Evolutionary conservation across 2,329 filamentous ascomycete species (phyloP).

Genomic region (Fusarium palustre): DNA sequence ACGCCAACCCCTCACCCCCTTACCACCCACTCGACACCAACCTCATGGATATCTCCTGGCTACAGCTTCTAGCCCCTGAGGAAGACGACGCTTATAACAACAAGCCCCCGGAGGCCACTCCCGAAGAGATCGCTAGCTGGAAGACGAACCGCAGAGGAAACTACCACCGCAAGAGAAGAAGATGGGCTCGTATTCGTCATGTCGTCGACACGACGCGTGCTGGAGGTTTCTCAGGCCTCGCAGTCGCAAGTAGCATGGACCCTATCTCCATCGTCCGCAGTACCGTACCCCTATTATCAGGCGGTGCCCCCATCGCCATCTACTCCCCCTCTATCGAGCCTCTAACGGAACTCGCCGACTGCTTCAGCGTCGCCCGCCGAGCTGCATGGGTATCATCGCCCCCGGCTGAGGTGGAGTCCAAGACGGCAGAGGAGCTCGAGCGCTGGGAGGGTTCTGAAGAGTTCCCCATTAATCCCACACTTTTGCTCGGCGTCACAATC

Average conservation of each 20-base stretch:
- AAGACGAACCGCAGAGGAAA: constrained; percentile 86
- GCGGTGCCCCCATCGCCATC: constrained; percentile 85
- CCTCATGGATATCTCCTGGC: constrained; percentile 88
- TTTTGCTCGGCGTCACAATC: constrained; percentile 81
- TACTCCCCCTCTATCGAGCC: constrained; percentile 87
- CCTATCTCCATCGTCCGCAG: constrained; percentile 79
- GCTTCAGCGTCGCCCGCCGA: constrained; percentile 83
- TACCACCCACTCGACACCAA: constrained; percentile 85
- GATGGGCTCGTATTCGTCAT: constrained; percentile 78
- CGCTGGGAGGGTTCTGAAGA: constrained; percentile 73
- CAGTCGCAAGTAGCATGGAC: constrained; percentile 86
- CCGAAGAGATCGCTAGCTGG: constrained; percentile 73
- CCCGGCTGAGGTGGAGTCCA: constrained; percentile 59
- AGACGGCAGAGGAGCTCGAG: constrained; percentile 63
- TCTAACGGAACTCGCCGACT: constrained; percentile 80
- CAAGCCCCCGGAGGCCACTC: constrained; percentile 69
- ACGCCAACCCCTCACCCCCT: constrained; percentile 66
- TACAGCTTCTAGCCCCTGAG: constrained; percentile 84
- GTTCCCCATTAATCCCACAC: constrained; percentile 87
- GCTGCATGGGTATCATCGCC: constrained; percentile 75
- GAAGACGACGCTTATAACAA: constrained; percentile 79
- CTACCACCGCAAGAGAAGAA: constrained; percentile 88
- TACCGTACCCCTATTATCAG: constrained; percentile 81
- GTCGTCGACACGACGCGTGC: constrained; percentile 80
- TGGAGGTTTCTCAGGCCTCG: constrained; percentile 84